Conservation (phyloP, 306 rosid genomes). For the Potentilla sterilis region DNA sequence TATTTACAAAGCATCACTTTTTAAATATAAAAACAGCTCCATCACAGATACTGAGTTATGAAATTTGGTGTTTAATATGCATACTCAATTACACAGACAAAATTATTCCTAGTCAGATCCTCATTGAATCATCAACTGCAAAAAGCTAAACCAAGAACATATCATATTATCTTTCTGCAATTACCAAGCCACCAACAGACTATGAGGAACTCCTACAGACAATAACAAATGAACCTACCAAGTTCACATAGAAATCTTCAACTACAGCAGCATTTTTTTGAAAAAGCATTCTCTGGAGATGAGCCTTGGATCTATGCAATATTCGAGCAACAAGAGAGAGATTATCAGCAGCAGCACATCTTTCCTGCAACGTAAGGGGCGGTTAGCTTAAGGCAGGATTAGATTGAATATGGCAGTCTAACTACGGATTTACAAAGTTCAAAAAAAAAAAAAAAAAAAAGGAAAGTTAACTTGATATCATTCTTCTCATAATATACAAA, state of each 20-base stretch:
- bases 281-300: slow-evolving; percentile 86
- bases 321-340: slow-evolving; percentile 72
- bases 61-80: background rate
- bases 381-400: slow-evolving; percentile 27
- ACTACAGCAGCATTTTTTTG: slow-evolving; percentile 74
- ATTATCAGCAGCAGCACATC: slow-evolving; percentile 91
- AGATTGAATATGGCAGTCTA: slow-evolving; percentile 19
- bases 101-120: background rate
- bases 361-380: slow-evolving; percentile 67
- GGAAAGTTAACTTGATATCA: too few relatives aligned
- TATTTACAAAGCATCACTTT: background rate
- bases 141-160: background rate
- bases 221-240: slow-evolving; percentile 53
- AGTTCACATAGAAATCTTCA: slow-evolving; percentile 82
- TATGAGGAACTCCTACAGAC: slow-evolving; percentile 15
- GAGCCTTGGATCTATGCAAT: slow-evolving; percentile 83
- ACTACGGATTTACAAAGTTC: background rate
- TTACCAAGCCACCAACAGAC: slow-evolving; percentile 18
- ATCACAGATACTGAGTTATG: background rate
- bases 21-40: background rate
- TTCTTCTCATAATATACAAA: background rate
- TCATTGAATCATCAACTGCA: background rate
- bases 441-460: background rate
- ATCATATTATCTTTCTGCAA: slow-evolving; percentile 18
- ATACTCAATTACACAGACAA: background rate